These are phyloP conservation scores for Aspergillus ostianus DNA, from an alignment of 495 filamentous ascomycete genomes.

Conservation along the genomic window DNA sequence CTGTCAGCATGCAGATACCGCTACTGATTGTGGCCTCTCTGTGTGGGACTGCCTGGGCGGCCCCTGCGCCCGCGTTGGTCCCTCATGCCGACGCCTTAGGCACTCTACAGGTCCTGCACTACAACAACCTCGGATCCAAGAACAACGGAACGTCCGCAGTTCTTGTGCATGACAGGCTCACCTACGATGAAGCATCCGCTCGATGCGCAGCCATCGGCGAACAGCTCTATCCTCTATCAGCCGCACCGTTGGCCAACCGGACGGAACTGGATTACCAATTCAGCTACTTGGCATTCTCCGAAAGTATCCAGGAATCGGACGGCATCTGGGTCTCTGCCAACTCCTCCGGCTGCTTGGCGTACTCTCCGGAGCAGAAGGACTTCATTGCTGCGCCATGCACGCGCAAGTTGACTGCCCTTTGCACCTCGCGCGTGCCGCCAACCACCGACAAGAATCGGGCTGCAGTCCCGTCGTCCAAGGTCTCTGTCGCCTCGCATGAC, in stretches of 20 bases:
- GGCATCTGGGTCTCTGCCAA: slow-evolving; percentile 20
- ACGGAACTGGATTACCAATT: slow-evolving; percentile 28
- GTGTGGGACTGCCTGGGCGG: slow-evolving; percentile 12
- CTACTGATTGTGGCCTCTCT: neutral
- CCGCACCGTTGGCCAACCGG: slow-evolving; percentile 12
- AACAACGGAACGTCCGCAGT: slow-evolving; percentile 33
- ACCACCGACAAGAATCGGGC: slow-evolving; percentile 23
- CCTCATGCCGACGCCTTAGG: slow-evolving; percentile 17
- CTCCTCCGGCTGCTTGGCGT: slow-evolving; percentile 15
- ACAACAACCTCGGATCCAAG: slow-evolving; percentile 30
- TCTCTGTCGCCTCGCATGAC: slow-evolving; percentile 28
- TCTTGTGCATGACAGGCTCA: slow-evolving; percentile 19
- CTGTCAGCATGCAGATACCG: neutral
- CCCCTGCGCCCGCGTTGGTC: slow-evolving; percentile 7
- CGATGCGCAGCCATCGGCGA: slow-evolving; percentile 28
- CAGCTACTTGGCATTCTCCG: slow-evolving; percentile 25
- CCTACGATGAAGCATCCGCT: slow-evolving; percentile 12
- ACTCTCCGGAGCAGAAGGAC: slow-evolving; percentile 14
- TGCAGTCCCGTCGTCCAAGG: slow-evolving; percentile 24
- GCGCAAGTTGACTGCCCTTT: slow-evolving; percentile 22
- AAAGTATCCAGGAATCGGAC: slow-evolving; percentile 14
- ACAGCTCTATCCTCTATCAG: slow-evolving; percentile 17
- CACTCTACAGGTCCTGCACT: slow-evolving; percentile 25
- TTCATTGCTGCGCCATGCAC: slow-evolving; percentile 15
- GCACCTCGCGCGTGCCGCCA: slow-evolving; percentile 26